Evolutionary conservation across 2,329 filamentous ascomycete genomes (phyloP), one percentile per base, ranked within the genome.

Genomic region (Aspergillus versicolor): DNA sequence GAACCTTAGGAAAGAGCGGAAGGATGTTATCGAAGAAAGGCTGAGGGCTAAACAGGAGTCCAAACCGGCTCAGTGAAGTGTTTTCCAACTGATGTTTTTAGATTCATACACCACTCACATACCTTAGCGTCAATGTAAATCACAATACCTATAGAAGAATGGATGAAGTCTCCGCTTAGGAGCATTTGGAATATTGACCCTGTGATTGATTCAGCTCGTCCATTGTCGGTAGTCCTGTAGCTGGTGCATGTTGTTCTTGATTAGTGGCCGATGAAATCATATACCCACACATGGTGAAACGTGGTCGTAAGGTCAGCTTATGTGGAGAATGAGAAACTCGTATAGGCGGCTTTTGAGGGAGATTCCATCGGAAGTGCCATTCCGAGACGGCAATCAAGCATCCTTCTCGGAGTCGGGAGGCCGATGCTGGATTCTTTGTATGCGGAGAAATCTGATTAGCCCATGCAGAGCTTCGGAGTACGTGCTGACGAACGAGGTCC

Each of bases 1-100:
- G 19, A 64, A 75, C 49, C 61, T 79, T 19, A 73, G 75, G 54
- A 77, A 73, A 56, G 67, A 74, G 56, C 62, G 64, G 15, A 70
- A 68, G 54, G 55, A 64, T 15, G 61, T 65, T 44, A 68, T 70
- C 42, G 61, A 66, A 45, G 64, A 68, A 58, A 53, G 67, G 17
- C 53, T 66, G 60, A 64, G 47, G 54, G 24, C 53, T 2, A 44
- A 22, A 34, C 8, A 44, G 11, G 6, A 21, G 45, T 21, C 27
- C 15, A 40, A 21, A 4, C 17, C 45, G 8, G 32, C 44, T 47
- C 27, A 47, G 15, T 47, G 44, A 47, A 37, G 6, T 15, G 15
- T 11, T 32, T 19, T 45, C 12, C 27, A 34, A 13, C 27, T 22
- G 13, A 17, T 27, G 24, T 37, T 17, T n/a, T 45, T 34, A 37